Evolutionary conservation across 306 rosid species (phyloP), one percentile per base, ranked within the genome.

Genomic region (Fagus crenata): DNA sequence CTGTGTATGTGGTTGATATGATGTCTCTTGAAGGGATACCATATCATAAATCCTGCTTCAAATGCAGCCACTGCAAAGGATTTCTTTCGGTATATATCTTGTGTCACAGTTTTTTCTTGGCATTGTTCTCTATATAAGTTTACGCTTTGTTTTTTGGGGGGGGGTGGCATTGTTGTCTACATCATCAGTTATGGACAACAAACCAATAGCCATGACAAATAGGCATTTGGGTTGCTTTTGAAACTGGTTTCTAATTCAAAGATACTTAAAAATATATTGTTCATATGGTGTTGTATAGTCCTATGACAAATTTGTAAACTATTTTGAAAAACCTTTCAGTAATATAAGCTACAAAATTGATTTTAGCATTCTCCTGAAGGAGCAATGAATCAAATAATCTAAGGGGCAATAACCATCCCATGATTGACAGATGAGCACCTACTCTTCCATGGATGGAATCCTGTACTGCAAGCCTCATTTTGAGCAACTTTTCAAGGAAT

Each of bases 401-500:
- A 14, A 67, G 32, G 2, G 14, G 72, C 9, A 8, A 58, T 70
- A 22, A 70, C 17, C 22, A 51, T 28, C 76, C 41, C 32, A 36
- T 74, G 22, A 75, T 46, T 69, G 69, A 63, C 80, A 95, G 99
- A 95, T 95, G 97, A 79, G 86, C 86, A 95, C 93, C 87, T 92
- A 95, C 90, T 95, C 99, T 74, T 95, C 93, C 56, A 95, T 95
- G 99, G 97, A 95, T 80, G 99, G 99, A 53, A 73, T 92, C 83
- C 97, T 95, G 72, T 95, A 85, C 65, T 95, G 99, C 92, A 92
- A 84, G 79, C 54, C 92, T 69, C 99, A 95, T 77, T 95, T 95
- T 80, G 99, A 95, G 80, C 99, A 95, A 73, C 97, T 95, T 76
- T 95, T 92, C 87, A 95, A 95, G 87, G 97, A 95, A 87, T 95